Percentiles rank a stretch among this genome's conserved stretches.
These are phyloP conservation scores for Penicillium pulvis DNA, from an alignment of 495 filamentous ascomycete species.

Conservation along the genomic window DNA sequence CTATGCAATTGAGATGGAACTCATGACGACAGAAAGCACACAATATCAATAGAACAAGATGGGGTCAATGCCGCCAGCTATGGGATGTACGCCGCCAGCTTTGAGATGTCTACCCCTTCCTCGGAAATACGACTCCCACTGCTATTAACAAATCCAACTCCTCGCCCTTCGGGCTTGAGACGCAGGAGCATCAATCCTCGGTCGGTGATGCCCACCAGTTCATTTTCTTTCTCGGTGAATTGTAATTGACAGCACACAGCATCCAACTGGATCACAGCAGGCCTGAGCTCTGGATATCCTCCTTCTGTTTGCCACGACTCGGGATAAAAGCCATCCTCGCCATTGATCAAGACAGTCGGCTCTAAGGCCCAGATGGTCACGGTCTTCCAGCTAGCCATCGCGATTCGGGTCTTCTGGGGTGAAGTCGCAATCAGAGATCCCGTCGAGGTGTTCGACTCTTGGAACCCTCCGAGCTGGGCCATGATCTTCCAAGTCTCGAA, in stretches of 20 bases:
- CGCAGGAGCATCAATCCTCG: slow-evolving; percentile 46
- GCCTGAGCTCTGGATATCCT: slow-evolving; percentile 33
- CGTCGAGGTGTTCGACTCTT: slow-evolving; percentile 36
- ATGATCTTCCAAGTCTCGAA: slow-evolving; percentile 38
- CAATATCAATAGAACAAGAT: background rate
- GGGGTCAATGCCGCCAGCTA: background rate
- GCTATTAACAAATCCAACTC: slow-evolving; percentile 2
- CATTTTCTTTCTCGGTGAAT: slow-evolving; percentile 42
- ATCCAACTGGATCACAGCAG: slow-evolving; percentile 36
- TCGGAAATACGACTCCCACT: background rate
- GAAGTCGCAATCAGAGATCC: slow-evolving; percentile 49
- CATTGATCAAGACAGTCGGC: slow-evolving; percentile 34
- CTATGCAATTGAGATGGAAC: slow-evolving; percentile 23
- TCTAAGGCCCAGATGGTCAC: slow-evolving; percentile 49
- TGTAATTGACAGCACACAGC: slow-evolving; percentile 45
- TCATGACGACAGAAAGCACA: background rate
- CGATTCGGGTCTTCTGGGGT: slow-evolving; percentile 39
- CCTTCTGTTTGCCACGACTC: slow-evolving; percentile 24
- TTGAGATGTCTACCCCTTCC: background rate
- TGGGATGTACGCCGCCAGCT: background rate
- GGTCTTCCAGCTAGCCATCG: slow-evolving; percentile 48
- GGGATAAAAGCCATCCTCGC: slow-evolving; percentile 35
- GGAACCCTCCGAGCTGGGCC: slow-evolving; percentile 46
- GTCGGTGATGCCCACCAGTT: slow-evolving; percentile 50
- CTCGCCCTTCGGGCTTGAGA: slow-evolving; percentile 27